phyloP scores from a whole-genome alignment of 2,329 filamentous ascomycete genomes.

The Kalaharituber pfeilii region DNA sequence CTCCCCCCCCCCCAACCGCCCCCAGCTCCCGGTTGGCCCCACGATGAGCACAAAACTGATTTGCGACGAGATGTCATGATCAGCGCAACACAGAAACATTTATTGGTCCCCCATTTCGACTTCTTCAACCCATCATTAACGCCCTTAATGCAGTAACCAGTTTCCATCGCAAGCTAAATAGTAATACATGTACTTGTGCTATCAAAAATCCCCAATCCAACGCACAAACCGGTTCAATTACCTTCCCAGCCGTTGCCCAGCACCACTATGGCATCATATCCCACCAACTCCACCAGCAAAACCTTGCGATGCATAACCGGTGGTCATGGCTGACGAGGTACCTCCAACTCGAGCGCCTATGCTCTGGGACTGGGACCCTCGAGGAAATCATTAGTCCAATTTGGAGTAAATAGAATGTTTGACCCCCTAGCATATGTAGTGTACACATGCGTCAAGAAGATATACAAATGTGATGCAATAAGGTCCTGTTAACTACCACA shows the following conservation, averaged over 20 bases:
- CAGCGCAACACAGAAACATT: too few species aligned
- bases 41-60: too few species aligned
- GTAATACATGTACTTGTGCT: too few species aligned
- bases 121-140: too few species aligned
- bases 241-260: not conserved
- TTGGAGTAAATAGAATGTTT: constrained; percentile 59
- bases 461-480: constrained; percentile 70
- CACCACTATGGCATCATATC: not conserved
- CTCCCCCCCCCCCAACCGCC: too few species aligned
- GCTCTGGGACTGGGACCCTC: constrained; percentile 21
- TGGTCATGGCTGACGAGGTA: not conserved
- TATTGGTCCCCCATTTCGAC: too few species aligned
- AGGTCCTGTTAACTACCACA: too few species aligned
- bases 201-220: too few species aligned
- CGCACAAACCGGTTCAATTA: not conserved
- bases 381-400: constrained; percentile 51
- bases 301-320: not conserved
- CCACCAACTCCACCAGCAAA: not conserved
- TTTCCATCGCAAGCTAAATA: too few species aligned
- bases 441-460: constrained; percentile 77
- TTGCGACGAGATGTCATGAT: too few species aligned
- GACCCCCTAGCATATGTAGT: constrained; percentile 72
- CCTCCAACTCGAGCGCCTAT: not conserved
- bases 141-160: too few species aligned
- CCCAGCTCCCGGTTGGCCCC: too few species aligned